These are phyloP conservation scores for Vitis riparia DNA, from an alignment of 164 flowering plant species.

Conservation along the genomic window DNA sequence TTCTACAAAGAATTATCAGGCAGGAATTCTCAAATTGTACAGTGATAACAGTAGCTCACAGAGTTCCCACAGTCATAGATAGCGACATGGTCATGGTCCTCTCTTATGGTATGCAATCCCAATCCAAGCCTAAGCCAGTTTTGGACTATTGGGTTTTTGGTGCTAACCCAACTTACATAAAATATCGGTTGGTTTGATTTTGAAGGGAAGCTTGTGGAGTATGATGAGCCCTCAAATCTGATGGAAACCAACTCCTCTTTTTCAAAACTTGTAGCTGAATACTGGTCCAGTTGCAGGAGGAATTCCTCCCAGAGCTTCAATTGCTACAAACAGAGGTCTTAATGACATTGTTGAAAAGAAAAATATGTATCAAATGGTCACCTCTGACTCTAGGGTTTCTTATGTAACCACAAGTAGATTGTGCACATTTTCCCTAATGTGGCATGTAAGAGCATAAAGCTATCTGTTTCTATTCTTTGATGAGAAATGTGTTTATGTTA, in stretches of 20 bases:
- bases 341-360: no score
- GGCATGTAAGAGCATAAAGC: no score
- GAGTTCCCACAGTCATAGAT: conserved; percentile 86
- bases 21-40: conserved; percentile 72
- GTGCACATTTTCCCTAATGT: no score
- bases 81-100: conserved; percentile 92
- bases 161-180: no score
- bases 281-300: conserved; percentile 71
- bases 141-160: background rate
- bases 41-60: conserved; percentile 78
- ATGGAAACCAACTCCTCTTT: conserved; percentile 63
- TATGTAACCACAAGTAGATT: no score
- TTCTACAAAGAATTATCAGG: conserved; percentile 66
- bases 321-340: background rate
- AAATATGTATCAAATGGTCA: no score
- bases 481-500: no score
- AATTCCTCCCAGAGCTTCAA: conserved; percentile 27
- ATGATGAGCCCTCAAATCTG: conserved; percentile 70
- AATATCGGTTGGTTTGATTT: background rate
- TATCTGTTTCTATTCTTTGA: no score
- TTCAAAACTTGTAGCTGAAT: conserved; percentile 78
- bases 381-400: no score
- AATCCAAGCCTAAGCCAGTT: background rate
- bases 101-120: conserved; percentile 57
- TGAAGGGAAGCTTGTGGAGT: conserved; percentile 67